Conservation (phyloP, 495 filamentous ascomycete species). For the Daldinia decipiens region DNA sequence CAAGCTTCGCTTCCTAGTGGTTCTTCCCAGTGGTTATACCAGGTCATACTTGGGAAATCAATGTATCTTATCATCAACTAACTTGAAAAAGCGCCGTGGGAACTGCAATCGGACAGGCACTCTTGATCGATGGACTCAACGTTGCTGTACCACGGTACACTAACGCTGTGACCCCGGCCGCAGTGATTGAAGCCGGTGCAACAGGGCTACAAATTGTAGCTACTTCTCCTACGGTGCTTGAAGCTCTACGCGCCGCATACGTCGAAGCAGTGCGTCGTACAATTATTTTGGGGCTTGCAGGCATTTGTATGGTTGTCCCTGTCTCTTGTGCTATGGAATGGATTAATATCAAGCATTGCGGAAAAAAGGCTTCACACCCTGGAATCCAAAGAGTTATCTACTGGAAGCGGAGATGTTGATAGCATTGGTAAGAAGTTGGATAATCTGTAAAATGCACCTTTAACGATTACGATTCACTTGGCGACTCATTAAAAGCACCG, state of each 20-base stretch:
- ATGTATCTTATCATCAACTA: background rate
- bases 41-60: no score
- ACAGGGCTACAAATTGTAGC: background rate
- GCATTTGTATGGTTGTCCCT: background rate
- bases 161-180: background rate
- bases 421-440: background rate
- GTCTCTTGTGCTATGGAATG: background rate
- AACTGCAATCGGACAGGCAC: background rate
- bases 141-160: background rate
- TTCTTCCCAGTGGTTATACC: background rate
- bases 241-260: background rate
- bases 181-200: background rate
- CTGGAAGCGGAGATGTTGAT: background rate
- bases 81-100: background rate
- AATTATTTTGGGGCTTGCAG: background rate
- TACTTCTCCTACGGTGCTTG: background rate
- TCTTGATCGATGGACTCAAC: background rate
- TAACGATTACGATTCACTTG: background rate
- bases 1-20: background rate
- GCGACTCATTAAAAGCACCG: no score
- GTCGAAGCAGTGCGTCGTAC: background rate
- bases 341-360: background rate
- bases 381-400: background rate
- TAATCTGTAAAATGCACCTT: background rate
- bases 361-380: background rate